Base-by-base conservation (phyloP, 2,329 filamentous ascomycete species). In the Microsporum canis region DNA sequence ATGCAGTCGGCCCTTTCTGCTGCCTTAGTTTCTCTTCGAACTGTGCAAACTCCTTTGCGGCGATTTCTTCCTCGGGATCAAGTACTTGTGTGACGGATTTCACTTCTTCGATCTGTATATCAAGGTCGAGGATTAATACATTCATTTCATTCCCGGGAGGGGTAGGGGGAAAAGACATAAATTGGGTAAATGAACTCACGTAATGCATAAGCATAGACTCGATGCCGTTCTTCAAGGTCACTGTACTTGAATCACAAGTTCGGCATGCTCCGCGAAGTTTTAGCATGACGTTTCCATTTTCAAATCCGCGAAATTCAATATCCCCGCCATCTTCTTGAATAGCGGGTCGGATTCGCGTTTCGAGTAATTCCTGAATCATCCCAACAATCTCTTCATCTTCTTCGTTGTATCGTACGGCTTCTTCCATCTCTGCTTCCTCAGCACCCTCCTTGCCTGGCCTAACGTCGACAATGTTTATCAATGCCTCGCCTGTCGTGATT, bases 131-230 rank as follows among this genome's bases (percentile, higher is more conserved):
- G 3, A 49, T 60, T 45, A 60, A 39, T 38, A 51, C 5, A 14
- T 39, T 45, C 6, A 39, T 14, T 29, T 57, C 31, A 17, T 17
- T 5, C 57, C n/a, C 17, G 17, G 14, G 10, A 36, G 39, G 5
- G 23, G 23, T 31, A 23, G 57, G 17, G 2, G n/a, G 7, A 27
- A 27, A 47, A 6, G 31, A 17, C 12, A 36, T 39, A 29, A 27
- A 34, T n/a, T 27, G 8, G 41, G 38, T 2, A 59, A 29, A 66
- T 39, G 39, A 53, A 84, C 87, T 82, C 75, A 91, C 88, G 74
- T 94, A 94, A 74, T 92, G 89, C 89, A 96, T 96, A 72, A 97
- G 75, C 94, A 99, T 97, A 66, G 89, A 89, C 80, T 99, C 94
- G 67, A 99, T 99, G 5, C 94, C 94, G 72, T 95, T 97, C 80